Conservation (phyloP, 306 rosid genomes). For the Quercus berberidifolia region DNA sequence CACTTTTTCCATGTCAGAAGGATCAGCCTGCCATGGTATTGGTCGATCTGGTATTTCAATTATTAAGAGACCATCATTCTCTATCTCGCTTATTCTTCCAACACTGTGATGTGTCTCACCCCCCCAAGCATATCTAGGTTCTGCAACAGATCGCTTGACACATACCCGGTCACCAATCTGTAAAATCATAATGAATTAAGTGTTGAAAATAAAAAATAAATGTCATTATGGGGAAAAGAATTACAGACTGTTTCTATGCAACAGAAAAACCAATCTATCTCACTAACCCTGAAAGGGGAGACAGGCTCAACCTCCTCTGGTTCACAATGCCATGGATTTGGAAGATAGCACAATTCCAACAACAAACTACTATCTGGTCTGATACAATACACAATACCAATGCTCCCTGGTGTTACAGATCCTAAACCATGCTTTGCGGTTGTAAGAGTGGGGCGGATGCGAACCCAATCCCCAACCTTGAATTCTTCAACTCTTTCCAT, state of each 20-base stretch:
- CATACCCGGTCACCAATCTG: conserved; percentile 94
- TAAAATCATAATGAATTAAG: conserved; percentile 22
- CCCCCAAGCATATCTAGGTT: conserved; percentile 99
- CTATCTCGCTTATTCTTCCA: conserved; percentile 93
- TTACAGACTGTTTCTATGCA: background rate
- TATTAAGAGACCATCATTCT: conserved; percentile 89
- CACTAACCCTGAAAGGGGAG: conserved; percentile 74
- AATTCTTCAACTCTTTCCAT: conserved; percentile 99
- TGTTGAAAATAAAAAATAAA: background rate
- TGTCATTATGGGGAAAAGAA: conserved; percentile 1
- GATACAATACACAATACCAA: conserved; percentile 92
- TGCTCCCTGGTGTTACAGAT: conserved; percentile 97
- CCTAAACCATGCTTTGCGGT: conserved; percentile 96
- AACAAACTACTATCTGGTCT: conserved; percentile 95
- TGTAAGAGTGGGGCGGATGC: conserved; percentile 95
- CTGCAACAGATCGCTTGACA: conserved; percentile 97
- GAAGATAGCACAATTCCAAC: conserved; percentile 91
- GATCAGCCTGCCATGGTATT: conserved; percentile 98
- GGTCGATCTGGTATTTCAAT: conserved; percentile 94
- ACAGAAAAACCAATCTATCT: conserved; percentile 9
- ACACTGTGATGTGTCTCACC: conserved; percentile 99
- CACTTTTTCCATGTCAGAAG: conserved; percentile 97
- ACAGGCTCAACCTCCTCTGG: conserved; percentile 99
- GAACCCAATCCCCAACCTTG: conserved; percentile 98
- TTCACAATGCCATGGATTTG: conserved; percentile 99